These are phyloP conservation scores for Kokia cookei DNA, from an alignment of 441 rosid species.

Conservation along the genomic window DNA sequence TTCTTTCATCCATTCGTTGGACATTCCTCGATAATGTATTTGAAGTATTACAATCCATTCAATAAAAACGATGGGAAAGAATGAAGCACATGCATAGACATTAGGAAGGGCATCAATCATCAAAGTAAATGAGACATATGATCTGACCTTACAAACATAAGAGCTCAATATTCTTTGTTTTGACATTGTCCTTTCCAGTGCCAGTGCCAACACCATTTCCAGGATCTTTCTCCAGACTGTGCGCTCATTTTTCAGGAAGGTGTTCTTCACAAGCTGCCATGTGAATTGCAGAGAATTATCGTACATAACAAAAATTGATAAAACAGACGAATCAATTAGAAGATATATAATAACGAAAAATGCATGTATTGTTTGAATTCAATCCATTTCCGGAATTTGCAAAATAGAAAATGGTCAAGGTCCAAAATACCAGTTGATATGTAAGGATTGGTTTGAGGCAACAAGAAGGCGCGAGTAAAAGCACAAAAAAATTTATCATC, in stretches of 20 bases:
- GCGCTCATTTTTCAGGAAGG: constrained; percentile 22
- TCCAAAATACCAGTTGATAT: not conserved
- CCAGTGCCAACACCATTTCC: constrained; percentile 24
- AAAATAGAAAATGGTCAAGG: not conserved
- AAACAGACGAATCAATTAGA: not conserved
- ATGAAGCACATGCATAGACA: not conserved
- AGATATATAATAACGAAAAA: not conserved
- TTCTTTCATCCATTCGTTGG: not conserved
- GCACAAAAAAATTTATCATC: not conserved
- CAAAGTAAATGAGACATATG: not conserved
- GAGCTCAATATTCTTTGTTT: constrained; percentile 29
- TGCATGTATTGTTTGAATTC: not conserved
- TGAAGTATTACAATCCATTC: not conserved
- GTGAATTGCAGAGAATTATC: not conserved
- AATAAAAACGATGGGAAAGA: not conserved
- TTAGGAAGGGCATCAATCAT: not conserved
- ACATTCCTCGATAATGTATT: not conserved
- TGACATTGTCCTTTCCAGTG: constrained; percentile 25
- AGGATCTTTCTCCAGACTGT: constrained; percentile 23
- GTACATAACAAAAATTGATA: not conserved
- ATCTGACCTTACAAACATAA: constrained; percentile 20
- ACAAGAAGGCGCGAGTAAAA: not conserved
- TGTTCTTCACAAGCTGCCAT: constrained; percentile 30
- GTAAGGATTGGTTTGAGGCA: not conserved
- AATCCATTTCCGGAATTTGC: not conserved